Evolutionary conservation across 148 eudicot species (phyloP), one percentile per base, ranked within the genome.

Genomic region (Vaccinium myrtillus): DNA sequence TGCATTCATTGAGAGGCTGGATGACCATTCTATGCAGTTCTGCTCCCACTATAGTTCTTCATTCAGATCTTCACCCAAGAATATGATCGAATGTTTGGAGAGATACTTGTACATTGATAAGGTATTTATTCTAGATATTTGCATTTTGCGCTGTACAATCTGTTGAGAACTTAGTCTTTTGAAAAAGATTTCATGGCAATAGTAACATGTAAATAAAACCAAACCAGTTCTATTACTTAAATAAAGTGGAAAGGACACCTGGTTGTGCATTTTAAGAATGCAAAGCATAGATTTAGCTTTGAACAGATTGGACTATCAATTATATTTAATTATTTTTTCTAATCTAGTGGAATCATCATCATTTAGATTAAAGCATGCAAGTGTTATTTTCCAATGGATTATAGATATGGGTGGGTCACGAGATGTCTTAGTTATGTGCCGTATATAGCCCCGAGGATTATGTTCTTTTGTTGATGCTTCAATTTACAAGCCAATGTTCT

Each of bases 1-100:
- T 87, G 95, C 92, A 59, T 95, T 95, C 81, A 69, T 94, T 85
- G 94, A 88, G 85, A 92, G 98, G 82, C 83, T 95, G 86, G 93
- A 90, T 86, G 86, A 85, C 84, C 95, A 94, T 86, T 91, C 94
- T 23, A 93, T 91, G 84, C 88, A 89, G 49, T 95, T 91, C 84
- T 90, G 94, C 89, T 91, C 95, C 55, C 92, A 89, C 49, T 94
- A 89, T 84, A 88, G 89, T 87, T 88, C 94, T 80, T 91, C 94
- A 46, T 86, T 92, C 80, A 85, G 86, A 86, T 92, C 96, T 54
- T 92, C 95, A 8, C 94, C 97, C 4, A 95, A 94, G 85, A 90
- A 85, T 85, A 86, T 95, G 58, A 91, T 95, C 81, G 89, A 90
- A 67, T 90, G 93, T 83, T 73, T 95, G 78, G 95, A 95, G 86